Percentiles rank a stretch among this genome's conserved stretches.
phyloP scores from a whole-genome alignment of 148 eudicot species.

The Fagopyrum homotropicum region DNA sequence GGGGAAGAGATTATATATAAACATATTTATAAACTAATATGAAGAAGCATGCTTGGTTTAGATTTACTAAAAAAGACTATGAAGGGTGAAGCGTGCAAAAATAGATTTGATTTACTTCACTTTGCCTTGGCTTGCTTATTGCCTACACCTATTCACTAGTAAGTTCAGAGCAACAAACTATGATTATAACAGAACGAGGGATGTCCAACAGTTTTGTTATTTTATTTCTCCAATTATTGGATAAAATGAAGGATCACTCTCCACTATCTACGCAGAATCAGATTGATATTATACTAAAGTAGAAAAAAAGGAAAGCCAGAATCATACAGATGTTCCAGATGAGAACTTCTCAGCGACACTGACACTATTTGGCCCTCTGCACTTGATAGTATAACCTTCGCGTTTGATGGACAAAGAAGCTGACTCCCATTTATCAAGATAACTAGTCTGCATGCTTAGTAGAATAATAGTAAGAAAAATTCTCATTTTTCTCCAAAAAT shows the following conservation, averaged over 20 bases:
- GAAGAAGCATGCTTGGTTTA: background rate
- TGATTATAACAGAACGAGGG: background rate
- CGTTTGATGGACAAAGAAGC: slow-evolving; percentile 76
- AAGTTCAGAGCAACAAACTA: background rate
- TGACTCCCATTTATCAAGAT: slow-evolving; percentile 72
- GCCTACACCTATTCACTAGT: background rate
- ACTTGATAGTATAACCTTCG: slow-evolving; percentile 71
- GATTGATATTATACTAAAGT: too few relatives aligned
- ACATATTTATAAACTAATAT: background rate
- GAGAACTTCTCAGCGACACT: slow-evolving; percentile 58
- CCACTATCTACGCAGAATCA: background rate
- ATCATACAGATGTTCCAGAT: slow-evolving; percentile 46
- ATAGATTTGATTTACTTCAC: too few relatives aligned
- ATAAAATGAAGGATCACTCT: background rate
- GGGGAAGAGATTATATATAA: background rate
- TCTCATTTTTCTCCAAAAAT: background rate
- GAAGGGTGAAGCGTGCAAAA: too few relatives aligned
- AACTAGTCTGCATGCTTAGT: slow-evolving; percentile 43
- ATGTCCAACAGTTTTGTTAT: background rate
- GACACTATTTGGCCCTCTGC: slow-evolving; percentile 52
- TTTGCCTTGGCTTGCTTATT: too few relatives aligned
- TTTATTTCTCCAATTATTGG: background rate
- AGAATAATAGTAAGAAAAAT: background rate
- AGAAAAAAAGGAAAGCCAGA: slow-evolving; percentile 11
- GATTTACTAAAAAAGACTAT: too few relatives aligned